Conservation (phyloP, 177 flowering plant genomes). For the Tripterygium wilfordii region DNA sequence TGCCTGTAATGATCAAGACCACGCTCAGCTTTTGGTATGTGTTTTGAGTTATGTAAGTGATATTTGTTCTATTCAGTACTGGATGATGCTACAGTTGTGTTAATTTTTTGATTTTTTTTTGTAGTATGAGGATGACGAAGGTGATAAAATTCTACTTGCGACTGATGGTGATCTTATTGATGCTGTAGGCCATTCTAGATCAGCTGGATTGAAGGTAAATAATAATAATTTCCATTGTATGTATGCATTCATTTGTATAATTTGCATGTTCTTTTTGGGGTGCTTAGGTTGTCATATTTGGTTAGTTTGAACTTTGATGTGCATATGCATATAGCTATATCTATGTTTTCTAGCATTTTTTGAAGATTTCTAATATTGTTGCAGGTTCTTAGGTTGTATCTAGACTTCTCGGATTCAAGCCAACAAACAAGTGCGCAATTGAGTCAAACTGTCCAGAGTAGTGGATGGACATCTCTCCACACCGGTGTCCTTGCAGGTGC, state of each 20-base stretch:
- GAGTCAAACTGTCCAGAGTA: constrained; percentile 20
- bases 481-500: constrained; percentile 60
- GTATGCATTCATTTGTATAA: neutral
- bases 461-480: constrained; percentile 21
- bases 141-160: constrained; percentile 77
- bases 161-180: constrained; percentile 71
- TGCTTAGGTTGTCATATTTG: no score
- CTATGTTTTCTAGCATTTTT: no score
- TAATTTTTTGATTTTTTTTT: constrained; percentile 7
- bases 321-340: no score
- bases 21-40: constrained; percentile 73
- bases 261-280: neutral
- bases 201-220: constrained; percentile 72
- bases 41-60: no score
- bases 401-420: constrained; percentile 42
- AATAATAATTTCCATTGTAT: neutral
- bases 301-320: no score
- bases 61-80: no score
- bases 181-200: constrained; percentile 77
- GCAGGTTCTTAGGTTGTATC: constrained; percentile 73
- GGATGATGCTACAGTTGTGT: neutral
- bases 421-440: constrained; percentile 14
- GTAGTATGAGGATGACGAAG: constrained; percentile 97
- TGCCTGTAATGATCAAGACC: constrained; percentile 24
- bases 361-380: neutral